phyloP scores from a whole-genome alignment of 2,329 filamentous ascomycete genomes.

The Colletotrichum phormii region DNA sequence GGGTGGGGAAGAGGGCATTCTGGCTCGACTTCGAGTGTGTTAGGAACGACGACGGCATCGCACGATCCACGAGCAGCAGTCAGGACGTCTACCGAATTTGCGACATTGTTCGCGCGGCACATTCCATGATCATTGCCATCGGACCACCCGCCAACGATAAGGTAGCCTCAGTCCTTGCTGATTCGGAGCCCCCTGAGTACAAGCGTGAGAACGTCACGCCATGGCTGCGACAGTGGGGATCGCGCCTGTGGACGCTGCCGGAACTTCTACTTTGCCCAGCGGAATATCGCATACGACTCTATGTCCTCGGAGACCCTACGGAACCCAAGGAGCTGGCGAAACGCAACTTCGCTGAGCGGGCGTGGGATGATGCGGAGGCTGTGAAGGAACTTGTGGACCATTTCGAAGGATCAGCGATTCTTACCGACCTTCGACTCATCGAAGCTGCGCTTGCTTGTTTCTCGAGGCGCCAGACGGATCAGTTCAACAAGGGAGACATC shows the following conservation, averaged over 20 bases:
- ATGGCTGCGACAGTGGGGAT: constrained; percentile 52
- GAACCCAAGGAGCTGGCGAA: constrained; percentile 42
- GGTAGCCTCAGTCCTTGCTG: constrained; percentile 42
- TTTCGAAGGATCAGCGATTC: constrained; percentile 45
- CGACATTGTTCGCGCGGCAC: constrained; percentile 56
- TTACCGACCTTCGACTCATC: constrained; percentile 48
- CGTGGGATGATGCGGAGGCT: constrained; percentile 44
- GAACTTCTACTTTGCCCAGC: constrained; percentile 45
- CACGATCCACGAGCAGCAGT: constrained; percentile 41
- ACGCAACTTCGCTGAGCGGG: constrained; percentile 46
- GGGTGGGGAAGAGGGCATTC: constrained; percentile 51
- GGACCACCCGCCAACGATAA: constrained; percentile 43
- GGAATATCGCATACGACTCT: constrained; percentile 40
- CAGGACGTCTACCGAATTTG: constrained; percentile 54
- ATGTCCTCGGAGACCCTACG: constrained; percentile 41
- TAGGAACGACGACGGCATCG: constrained; percentile 45
- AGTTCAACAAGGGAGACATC: constrained; percentile 45
- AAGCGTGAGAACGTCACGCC: background rate
- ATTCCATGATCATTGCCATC: constrained; percentile 54
- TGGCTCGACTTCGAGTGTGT: constrained; percentile 58
- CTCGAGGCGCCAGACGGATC: constrained; percentile 41
- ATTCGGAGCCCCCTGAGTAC: background rate
- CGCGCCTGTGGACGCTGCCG: constrained; percentile 58
- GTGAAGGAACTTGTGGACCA: constrained; percentile 49
- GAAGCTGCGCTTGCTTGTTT: constrained; percentile 46